phyloP scores from a whole-genome alignment of 1,284 basidiomycete species.

The Ceratobasidium sp. region DNA sequence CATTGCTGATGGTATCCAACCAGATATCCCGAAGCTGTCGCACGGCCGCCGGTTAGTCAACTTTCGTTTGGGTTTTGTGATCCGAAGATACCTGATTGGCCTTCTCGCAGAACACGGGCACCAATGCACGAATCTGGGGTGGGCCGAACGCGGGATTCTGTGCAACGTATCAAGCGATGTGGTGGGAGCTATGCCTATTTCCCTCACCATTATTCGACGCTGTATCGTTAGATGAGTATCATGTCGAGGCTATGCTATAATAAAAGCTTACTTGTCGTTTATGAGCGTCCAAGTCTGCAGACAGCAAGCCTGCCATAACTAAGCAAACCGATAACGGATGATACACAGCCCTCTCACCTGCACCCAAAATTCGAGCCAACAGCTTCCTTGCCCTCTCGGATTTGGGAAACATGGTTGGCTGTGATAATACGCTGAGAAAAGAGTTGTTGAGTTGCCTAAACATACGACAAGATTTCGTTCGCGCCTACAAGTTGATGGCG shows the following conservation, averaged over 20 bases:
- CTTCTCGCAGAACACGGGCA: constrained; percentile 40
- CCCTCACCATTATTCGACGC: constrained; percentile 40
- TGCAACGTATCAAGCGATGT: neutral
- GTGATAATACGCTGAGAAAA: constrained; percentile 1
- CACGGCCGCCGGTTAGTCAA: neutral
- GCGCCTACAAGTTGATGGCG: constrained; percentile 36
- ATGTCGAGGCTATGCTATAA: neutral
- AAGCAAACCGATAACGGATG: neutral
- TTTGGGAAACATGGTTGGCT: constrained; percentile 5
- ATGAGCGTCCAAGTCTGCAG: constrained; percentile 24
- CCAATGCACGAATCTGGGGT: constrained; percentile 37
- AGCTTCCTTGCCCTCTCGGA: neutral
- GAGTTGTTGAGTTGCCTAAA: neutral
- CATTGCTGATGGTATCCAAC: constrained; percentile 31
- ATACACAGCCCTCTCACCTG: constrained; percentile 28
- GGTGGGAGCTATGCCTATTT: neutral
- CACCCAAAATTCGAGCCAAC: constrained; percentile 18
- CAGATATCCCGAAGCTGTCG: constrained; percentile 43
- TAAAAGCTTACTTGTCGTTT: constrained; percentile 20
- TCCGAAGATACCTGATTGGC: constrained; percentile 22
- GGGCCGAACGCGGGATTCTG: constrained; percentile 41
- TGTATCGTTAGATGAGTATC: constrained; percentile 10
- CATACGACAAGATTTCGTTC: neutral
- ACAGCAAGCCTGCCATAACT: neutral
- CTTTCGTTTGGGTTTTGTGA: neutral